phyloP scores from a whole-genome alignment of 148 eudicot genomes.

The Silene uniflora region DNA sequence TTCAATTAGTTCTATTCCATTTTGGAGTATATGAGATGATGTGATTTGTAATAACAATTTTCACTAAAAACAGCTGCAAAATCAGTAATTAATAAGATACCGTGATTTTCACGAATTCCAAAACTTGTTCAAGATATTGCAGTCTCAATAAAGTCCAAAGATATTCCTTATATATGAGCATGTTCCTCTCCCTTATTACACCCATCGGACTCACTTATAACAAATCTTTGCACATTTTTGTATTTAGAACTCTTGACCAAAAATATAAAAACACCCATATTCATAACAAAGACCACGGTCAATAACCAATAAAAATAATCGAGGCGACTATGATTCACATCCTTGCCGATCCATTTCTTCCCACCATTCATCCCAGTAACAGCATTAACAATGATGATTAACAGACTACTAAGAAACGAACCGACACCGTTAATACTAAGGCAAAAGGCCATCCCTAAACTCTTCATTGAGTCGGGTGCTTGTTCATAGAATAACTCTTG shows the following conservation, averaged over 20 bases:
- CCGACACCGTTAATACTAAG: slow-evolving; percentile 52
- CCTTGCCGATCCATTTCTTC: slow-evolving; percentile 47
- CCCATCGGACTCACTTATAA: too few species aligned
- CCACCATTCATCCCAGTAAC: slow-evolving; percentile 33
- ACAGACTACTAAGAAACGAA: slow-evolving; percentile 36
- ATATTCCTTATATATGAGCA: too few species aligned
- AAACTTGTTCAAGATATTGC: too few species aligned
- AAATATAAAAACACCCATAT: slow-evolving; percentile 26
- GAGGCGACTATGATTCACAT: slow-evolving; percentile 37
- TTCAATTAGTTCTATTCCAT: too few species aligned
- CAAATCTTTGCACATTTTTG: slow-evolving; percentile 30
- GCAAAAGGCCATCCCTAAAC: slow-evolving; percentile 60
- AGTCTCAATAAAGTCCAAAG: too few species aligned
- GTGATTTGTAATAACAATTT: too few species aligned
- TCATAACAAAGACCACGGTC: slow-evolving; percentile 22
- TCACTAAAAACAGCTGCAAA: too few species aligned
- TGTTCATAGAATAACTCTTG: slow-evolving; percentile 70
- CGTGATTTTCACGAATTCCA: too few species aligned
- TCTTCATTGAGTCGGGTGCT: slow-evolving; percentile 66
- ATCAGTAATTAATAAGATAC: too few species aligned
- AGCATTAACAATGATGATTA: slow-evolving; percentile 36
- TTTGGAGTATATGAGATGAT: too few species aligned
- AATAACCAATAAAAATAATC: slow-evolving; percentile 48
- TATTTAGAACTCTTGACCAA: slow-evolving; percentile 33
- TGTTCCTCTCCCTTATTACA: too few species aligned